Base-by-base conservation (phyloP, 805 yeast species). In the Kluyveromyces wickerhamii region DNA sequence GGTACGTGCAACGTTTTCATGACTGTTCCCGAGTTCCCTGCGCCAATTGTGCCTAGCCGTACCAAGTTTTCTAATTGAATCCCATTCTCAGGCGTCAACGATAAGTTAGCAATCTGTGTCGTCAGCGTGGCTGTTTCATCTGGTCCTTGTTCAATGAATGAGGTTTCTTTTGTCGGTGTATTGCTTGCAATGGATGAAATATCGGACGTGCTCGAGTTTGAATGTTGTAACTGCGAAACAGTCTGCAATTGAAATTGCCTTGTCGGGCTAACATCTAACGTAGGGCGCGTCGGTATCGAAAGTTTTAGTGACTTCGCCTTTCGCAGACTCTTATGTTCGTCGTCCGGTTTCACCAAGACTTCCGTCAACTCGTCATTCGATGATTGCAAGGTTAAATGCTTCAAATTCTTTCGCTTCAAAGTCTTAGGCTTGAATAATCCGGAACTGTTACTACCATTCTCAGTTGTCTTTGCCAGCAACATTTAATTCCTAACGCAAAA, bases 1-100 rank as follows among this genome's bases (percentile, higher is more conserved):
- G 97, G 96, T 4, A 84, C 71, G 58, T 92, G 97, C 34, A 86
- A 62, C 9, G 87, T 94, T 52, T 88, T 86, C 29, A 81, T 66
- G 3, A 92, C 99, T 2, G 86, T 77, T 2, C 99, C 99, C 9
- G 95, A 86, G 54, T 85, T 88, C 9, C 99, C 99, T 19, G 85
- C 71, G 7, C 99, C 99, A 33, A 92, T 66, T 41, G 77, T 77
- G 40, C 84, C 77, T 34, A 92, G 56, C 21, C 77, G 74, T 11
- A 87, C 73, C 17, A 92, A 59, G 50, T 92, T 96, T 27, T 75
- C 76, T 27, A 70, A 69, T 35, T 67, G 67, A 30, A 77, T 64
- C 27, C 37, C 44, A 30, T 18, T 45, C 37, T 30, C 53, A 37
- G 35, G 42, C 38, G 37, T 41, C 4, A 45, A 23, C n/a, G 49